phyloP scores from a whole-genome alignment of 1,139 yeast species.

The Hyphopichia khmerensis region DNA sequence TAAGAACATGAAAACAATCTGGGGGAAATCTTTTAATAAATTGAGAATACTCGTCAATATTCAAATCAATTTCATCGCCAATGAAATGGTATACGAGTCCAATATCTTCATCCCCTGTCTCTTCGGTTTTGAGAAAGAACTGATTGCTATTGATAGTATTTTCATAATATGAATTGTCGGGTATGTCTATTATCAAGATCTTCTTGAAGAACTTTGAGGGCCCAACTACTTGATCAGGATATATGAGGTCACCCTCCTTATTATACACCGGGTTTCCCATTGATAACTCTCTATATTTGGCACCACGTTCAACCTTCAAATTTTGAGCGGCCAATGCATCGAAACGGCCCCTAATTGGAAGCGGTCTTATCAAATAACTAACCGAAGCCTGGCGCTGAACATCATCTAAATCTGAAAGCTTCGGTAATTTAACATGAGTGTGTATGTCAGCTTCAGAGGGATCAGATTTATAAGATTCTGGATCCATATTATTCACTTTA shows the following conservation, averaged over 20 bases:
- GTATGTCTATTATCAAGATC: slow-evolving; percentile 73
- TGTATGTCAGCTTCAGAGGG: slow-evolving; percentile 42
- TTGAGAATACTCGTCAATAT: slow-evolving; percentile 41
- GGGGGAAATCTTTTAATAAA: slow-evolving; percentile 51
- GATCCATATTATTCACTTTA: slow-evolving; percentile 35
- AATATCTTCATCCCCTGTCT: slow-evolving; percentile 35
- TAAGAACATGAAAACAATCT: slow-evolving; percentile 59
- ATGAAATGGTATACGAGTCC: slow-evolving; percentile 73
- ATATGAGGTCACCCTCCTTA: slow-evolving; percentile 56
- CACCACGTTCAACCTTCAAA: slow-evolving; percentile 71
- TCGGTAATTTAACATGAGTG: slow-evolving; percentile 39
- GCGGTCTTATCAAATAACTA: slow-evolving; percentile 64
- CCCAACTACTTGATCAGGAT: slow-evolving; percentile 74
- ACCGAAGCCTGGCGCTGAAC: slow-evolving; percentile 25
- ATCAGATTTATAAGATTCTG: slow-evolving; percentile 40
- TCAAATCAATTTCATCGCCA: slow-evolving; percentile 60
- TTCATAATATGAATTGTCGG: slow-evolving; percentile 51
- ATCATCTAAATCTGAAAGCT: slow-evolving; percentile 16
- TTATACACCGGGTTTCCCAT: slow-evolving; percentile 59
- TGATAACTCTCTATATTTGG: slow-evolving; percentile 56
- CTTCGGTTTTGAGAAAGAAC: slow-evolving; percentile 22
- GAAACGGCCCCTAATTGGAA: slow-evolving; percentile 78
- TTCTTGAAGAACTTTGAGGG: slow-evolving; percentile 58
- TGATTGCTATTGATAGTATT: slow-evolving; percentile 35
- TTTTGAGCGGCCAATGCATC: slow-evolving; percentile 61